Conservation (phyloP, 371 early-diverging fungal genomes). For the Mortierella sp. region DNA sequence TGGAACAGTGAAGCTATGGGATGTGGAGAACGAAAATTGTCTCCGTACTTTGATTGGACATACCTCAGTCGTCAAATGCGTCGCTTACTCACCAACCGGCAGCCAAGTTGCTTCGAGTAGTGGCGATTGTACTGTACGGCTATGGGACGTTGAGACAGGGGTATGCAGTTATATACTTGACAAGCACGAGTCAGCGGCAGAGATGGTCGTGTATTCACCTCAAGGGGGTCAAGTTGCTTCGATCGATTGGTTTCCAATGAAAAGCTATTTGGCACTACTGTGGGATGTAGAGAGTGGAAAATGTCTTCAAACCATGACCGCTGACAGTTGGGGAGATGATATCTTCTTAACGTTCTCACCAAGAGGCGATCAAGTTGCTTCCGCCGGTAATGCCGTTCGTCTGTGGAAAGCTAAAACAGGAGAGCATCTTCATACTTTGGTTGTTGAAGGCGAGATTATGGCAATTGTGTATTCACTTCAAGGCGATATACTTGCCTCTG, state of each 20-base stretch:
- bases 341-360: not conserved
- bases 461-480: too few species aligned
- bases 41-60: not conserved
- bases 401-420: not conserved
- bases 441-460: not conserved
- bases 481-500: too few species aligned
- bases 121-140: not conserved
- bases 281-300: not conserved
- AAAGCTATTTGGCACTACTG: not conserved
- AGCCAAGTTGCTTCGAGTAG: not conserved
- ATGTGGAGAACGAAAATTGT: not conserved
- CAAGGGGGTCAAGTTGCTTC: not conserved
- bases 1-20: not conserved
- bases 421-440: not conserved
- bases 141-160: conserved; percentile 1
- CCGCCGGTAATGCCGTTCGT: not conserved
- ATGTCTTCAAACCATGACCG: not conserved
- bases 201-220: not conserved
- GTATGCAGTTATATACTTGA: not conserved
- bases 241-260: not conserved
- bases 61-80: not conserved
- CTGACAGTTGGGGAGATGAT: not conserved
- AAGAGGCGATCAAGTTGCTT: not conserved
- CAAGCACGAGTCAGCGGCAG: not conserved
- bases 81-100: not conserved